Conservation (phyloP, 2,329 filamentous ascomycete genomes). For the Cladosporium cucumerinum region DNA sequence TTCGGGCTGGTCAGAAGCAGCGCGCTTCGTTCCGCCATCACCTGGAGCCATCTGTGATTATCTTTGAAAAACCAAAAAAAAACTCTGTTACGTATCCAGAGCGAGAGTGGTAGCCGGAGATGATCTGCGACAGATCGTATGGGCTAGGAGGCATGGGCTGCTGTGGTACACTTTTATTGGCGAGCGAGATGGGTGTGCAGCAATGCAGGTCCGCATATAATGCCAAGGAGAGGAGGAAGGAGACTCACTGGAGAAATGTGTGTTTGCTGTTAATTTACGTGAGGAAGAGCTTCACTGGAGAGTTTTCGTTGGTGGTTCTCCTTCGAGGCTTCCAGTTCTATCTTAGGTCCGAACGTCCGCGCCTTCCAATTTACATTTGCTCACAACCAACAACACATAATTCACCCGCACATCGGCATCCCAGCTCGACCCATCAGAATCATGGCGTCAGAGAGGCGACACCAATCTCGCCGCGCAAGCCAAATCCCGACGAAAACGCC, state of each 20-base stretch:
- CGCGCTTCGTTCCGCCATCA: neutral
- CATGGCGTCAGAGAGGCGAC: neutral
- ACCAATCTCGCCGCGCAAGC: neutral
- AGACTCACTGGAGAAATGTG: neutral
- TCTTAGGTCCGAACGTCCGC: neutral
- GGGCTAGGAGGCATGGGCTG: neutral
- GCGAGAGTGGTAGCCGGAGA: neutral
- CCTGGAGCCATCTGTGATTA: neutral
- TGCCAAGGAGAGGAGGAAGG: neutral
- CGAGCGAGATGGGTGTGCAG: neutral
- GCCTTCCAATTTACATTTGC: neutral
- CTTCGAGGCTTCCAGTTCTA: neutral
- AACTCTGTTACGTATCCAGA: neutral
- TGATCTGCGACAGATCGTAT: neutral
- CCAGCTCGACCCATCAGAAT: neutral
- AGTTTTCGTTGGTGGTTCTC: neutral
- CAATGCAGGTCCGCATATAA: neutral
- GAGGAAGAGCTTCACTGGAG: neutral
- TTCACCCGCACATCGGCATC: neutral
- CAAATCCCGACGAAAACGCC: neutral
- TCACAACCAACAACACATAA: neutral
- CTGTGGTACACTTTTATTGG: neutral
- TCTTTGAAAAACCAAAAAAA: too few relatives aligned
- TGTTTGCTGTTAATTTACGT: neutral
- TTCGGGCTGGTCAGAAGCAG: neutral